Evolutionary conservation across 495 filamentous ascomycete species (phyloP), one percentile per base, ranked within the genome.

Genomic region (Mytilinidion resinicola): DNA sequence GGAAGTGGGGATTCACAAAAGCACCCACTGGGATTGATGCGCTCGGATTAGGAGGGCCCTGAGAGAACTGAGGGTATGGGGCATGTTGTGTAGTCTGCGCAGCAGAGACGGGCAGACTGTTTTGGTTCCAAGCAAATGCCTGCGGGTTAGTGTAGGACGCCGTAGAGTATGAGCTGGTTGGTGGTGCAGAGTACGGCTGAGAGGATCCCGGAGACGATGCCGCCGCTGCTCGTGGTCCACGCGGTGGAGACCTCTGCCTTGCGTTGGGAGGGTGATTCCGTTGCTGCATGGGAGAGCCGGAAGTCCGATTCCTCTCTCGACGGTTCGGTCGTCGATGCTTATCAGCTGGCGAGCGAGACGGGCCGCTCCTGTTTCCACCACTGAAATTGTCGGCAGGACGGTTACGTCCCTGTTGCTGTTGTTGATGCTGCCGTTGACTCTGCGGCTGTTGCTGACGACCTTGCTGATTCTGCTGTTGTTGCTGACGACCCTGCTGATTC

Each of bases 1-100:
- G 55, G 61, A 56, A 64, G 1, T 43, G 15, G 20, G 51, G 61
- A 39, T 64, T 59, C 25, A 59, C 61, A 41, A 55, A 64, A 8
- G 61, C 51, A n/a, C 56, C 56, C 12, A 35, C 17, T 8, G 56
- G 56, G 35, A 47, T 21, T 42, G 17, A 34, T 33, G 48, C 34
- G 36, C 9, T 12, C 17, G 53, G 42, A 21, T 33, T 17, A 21
- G 35, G 19, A 11, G 9, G 34, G 19, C 33, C 37, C 19, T 47
- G 44, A n/a, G 54, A 49, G 50, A 12, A 34, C 19, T 51, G 48
- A 49, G 21, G 46, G 21, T 49, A 49, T 9, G 21, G 46, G 9
- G 20, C 12, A 33, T 49, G 46, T 12, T 49, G 14, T 9, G 7
- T 30, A 30, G 25, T 30, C 25, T 30, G 25, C 25, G 25, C 25